These are phyloP conservation scores for Delonix regia DNA, from an alignment of 306 rosid species.

Conservation along the genomic window DNA sequence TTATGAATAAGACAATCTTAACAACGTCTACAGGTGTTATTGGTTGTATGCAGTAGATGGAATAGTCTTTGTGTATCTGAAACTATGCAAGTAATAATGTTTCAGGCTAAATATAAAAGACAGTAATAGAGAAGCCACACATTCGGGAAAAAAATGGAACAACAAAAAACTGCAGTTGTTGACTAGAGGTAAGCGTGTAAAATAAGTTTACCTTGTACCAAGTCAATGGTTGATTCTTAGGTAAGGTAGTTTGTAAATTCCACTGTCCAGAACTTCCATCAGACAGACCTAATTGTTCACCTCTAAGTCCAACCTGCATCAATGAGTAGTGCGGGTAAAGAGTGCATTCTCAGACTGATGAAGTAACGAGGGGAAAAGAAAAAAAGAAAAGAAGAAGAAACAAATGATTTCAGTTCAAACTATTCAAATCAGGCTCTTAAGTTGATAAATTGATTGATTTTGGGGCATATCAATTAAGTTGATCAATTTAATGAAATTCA, in stretches of 20 bases:
- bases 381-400: not conserved
- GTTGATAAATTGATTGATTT: not conserved
- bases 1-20: not conserved
- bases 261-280: slow-evolving; percentile 73
- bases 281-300: slow-evolving; percentile 63
- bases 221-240: slow-evolving; percentile 76
- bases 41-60: not conserved
- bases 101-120: not conserved
- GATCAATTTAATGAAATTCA: not conserved
- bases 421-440: not conserved
- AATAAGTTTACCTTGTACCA: slow-evolving; percentile 90
- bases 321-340: not conserved
- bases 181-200: not conserved
- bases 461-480: not conserved
- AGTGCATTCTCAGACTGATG: not conserved
- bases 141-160: too few species aligned
- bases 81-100: not conserved
- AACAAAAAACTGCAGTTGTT: not conserved
- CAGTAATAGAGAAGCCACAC: too few species aligned
- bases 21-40: not conserved
- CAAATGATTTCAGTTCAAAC: not conserved
- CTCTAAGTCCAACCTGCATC: slow-evolving; percentile 83
- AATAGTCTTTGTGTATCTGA: not conserved
- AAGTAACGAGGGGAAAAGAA: not conserved
- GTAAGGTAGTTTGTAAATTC: slow-evolving; percentile 67